phyloP scores from a whole-genome alignment of 2,329 filamentous ascomycete genomes.

The Aureobasidium sp. region DNA sequence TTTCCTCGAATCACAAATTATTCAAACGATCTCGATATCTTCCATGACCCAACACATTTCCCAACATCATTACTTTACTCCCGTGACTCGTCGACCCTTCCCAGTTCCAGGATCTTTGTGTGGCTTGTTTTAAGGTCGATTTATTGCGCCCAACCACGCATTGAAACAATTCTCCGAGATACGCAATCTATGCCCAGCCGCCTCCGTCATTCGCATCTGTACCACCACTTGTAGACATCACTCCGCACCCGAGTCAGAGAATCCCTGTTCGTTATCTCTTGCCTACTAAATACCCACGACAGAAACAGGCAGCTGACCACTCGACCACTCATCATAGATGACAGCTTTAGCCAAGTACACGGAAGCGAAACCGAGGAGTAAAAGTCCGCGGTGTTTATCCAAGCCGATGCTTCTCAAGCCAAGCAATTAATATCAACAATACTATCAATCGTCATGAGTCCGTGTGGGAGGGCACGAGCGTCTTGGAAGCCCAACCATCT shows the following conservation, averaged over 20 bases:
- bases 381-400: not conserved
- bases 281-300: not conserved
- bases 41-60: not conserved
- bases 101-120: not conserved
- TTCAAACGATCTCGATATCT: not conserved
- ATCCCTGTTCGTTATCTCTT: not conserved
- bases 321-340: not conserved
- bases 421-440: not conserved
- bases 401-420: not conserved
- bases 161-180: conserved; percentile 2
- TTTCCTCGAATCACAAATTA: not conserved
- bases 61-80: not conserved
- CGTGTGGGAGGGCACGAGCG: not conserved
- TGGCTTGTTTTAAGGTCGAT: conserved; percentile 1
- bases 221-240: not conserved
- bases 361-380: not conserved
- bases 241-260: not conserved
- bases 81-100: not conserved
- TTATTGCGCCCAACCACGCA: not conserved
- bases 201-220: conserved; percentile 1
- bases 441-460: not conserved
- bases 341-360: not conserved
- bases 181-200: not conserved
- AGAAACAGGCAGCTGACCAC: not conserved
- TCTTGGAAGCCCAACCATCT: not conserved